Conservation (phyloP, 2,329 filamentous ascomycete genomes). For the Stagonosporopsis vannaccii region DNA sequence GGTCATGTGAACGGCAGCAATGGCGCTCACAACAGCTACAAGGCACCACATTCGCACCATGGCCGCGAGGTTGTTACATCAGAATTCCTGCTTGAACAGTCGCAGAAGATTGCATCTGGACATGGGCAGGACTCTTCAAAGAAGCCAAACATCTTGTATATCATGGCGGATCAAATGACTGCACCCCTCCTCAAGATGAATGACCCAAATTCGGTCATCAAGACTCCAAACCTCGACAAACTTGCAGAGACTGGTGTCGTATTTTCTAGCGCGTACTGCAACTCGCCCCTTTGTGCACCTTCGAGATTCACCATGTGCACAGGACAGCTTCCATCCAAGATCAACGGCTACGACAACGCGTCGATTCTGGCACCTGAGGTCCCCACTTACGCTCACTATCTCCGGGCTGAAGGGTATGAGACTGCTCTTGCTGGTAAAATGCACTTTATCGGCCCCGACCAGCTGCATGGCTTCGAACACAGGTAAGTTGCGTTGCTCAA, state of each 20-base stretch:
- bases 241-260: constrained; percentile 83
- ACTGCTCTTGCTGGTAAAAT: constrained; percentile 94
- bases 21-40: background rate
- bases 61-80: constrained; percentile 36
- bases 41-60: constrained; percentile 18
- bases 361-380: constrained; percentile 82
- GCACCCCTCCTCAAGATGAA: constrained; percentile 92
- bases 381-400: constrained; percentile 91
- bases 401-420: constrained; percentile 84
- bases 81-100: constrained; percentile 36
- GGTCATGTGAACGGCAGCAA: constrained; percentile 24
- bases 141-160: constrained; percentile 83
- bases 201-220: constrained; percentile 86
- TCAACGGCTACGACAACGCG: constrained; percentile 91
- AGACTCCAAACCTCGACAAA: constrained; percentile 87
- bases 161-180: constrained; percentile 96
- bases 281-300: constrained; percentile 88
- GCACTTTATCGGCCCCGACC: constrained; percentile 91
- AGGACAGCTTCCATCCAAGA: constrained; percentile 88
- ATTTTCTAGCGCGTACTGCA: constrained; percentile 94
- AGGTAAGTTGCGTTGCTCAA: constrained; percentile 26
- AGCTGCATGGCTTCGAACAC: constrained; percentile 92
- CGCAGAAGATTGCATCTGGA: constrained; percentile 34
- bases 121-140: constrained; percentile 20
- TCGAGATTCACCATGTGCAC: constrained; percentile 96